Percentiles rank a stretch among this genome's conserved stretches.
phyloP scores from a whole-genome alignment of 805 yeast species.

The Saccharomycopsis olivae region DNA sequence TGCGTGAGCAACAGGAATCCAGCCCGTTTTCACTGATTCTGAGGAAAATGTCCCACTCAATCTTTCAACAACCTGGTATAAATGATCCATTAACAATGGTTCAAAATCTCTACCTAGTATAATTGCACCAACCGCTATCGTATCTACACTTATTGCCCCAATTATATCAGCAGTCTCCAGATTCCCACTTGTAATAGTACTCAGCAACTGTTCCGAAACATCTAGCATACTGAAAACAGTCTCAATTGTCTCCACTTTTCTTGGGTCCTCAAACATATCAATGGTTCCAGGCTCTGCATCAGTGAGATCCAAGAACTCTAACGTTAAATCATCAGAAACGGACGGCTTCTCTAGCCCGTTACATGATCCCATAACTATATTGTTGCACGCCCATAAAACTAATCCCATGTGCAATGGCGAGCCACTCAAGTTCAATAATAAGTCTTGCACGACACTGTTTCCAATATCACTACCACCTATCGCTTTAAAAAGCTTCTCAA shows the following conservation, averaged over 20 bases:
- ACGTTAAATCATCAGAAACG: neutral
- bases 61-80: slow-evolving; percentile 65
- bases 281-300: neutral
- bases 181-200: neutral
- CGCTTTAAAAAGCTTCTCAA: slow-evolving; percentile 3
- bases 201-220: slow-evolving; percentile 29
- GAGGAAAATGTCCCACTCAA: no score
- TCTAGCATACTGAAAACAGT: slow-evolving; percentile 16
- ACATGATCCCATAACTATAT: slow-evolving; percentile 22
- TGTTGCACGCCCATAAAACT: slow-evolving; percentile 31
- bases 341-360: slow-evolving; percentile 3
- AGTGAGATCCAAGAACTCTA: neutral
- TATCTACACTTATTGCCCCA: slow-evolving; percentile 32
- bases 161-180: neutral
- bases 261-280: neutral
- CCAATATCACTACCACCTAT: slow-evolving; percentile 8
- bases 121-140: slow-evolving; percentile 29
- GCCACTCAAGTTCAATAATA: slow-evolving; percentile 10
- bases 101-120: slow-evolving; percentile 31
- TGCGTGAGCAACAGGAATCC: slow-evolving; percentile 36
- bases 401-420: slow-evolving; percentile 19
- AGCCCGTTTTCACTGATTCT: no score
- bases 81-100: slow-evolving; percentile 53
- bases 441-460: neutral
- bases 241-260: slow-evolving; percentile 5